Conservation (phyloP, 139 green algal genomes). For the Chloropicon primus region DNA sequence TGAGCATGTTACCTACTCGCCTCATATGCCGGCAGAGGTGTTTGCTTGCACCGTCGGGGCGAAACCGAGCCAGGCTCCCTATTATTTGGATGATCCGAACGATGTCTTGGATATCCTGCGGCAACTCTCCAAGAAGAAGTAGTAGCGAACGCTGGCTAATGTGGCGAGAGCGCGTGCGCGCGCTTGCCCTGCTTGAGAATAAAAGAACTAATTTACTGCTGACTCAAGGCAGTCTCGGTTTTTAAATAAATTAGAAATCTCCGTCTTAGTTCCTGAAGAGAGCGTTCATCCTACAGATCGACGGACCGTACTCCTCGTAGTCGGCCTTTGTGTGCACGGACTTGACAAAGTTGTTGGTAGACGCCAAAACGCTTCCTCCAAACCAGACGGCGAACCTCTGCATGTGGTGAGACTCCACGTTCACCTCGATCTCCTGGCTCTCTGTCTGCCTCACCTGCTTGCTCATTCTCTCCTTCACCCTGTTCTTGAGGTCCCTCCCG, state of each 20-base stretch:
- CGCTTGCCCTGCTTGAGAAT: too few species aligned
- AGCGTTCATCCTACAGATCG: conserved; percentile 40
- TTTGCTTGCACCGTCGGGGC: conserved; percentile 48
- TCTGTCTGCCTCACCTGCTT: not conserved
- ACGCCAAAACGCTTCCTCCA: conserved; percentile 51
- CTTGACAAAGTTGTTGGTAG: conserved; percentile 32
- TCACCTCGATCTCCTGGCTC: conserved; percentile 26
- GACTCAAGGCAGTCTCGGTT: too few species aligned
- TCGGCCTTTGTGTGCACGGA: conserved; percentile 32
- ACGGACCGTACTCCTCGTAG: conserved; percentile 55
- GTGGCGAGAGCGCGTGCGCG: too few species aligned
- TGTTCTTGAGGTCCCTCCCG: conserved; percentile 39
- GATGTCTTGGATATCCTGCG: conserved; percentile 55
- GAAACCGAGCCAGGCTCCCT: conserved; percentile 77
- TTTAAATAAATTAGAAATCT: too few species aligned
- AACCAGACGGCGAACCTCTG: conserved; percentile 65
- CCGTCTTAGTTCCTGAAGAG: conserved; percentile 14
- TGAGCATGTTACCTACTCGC: conserved; percentile 47
- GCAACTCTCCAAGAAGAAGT: not conserved
- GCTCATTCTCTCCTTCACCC: conserved; percentile 29
- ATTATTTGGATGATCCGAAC: conserved; percentile 87
- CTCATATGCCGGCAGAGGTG: conserved; percentile 41
- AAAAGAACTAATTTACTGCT: too few species aligned
- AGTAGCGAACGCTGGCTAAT: too few species aligned
- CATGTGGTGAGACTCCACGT: conserved; percentile 46